These are phyloP conservation scores for Hanseniaspora uvarum DNA, from an alignment of 1,139 yeast species.

Conservation along the genomic window DNA sequence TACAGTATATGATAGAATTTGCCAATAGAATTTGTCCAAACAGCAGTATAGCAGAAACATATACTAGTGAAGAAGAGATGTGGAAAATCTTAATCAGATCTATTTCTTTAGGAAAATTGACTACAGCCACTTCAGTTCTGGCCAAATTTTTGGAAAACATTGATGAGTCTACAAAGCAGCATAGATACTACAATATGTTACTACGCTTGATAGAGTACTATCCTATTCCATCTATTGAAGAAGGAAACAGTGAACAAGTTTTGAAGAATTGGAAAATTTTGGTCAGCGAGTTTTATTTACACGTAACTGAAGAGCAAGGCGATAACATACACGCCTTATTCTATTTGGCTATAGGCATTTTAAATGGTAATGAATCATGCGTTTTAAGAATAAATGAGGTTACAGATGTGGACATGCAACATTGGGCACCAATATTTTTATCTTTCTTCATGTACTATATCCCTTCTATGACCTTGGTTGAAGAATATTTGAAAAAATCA, in stretches of 20 bases:
- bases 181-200: slow-evolving; percentile 41
- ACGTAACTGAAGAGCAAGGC: neutral
- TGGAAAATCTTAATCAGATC: slow-evolving; percentile 19
- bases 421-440: slow-evolving; percentile 11
- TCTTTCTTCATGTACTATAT: slow-evolving; percentile 53
- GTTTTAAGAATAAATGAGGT: neutral
- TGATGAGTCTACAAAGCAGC: slow-evolving; percentile 24
- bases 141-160: slow-evolving; percentile 19
- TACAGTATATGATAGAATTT: slow-evolving; percentile 1
- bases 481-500: slow-evolving; percentile 35
- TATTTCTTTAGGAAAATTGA: neutral
- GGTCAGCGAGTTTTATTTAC: slow-evolving; percentile 22
- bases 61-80: slow-evolving; percentile 21
- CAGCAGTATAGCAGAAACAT: neutral
- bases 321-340: neutral
- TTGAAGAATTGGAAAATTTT: slow-evolving; percentile 34
- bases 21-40: slow-evolving; percentile 3
- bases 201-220: slow-evolving; percentile 30
- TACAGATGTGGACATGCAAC: neutral
- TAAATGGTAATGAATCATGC: slow-evolving; percentile 9
- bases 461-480: slow-evolving; percentile 39
- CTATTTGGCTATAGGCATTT: neutral
- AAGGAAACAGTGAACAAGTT: slow-evolving; percentile 21
- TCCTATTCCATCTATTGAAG: slow-evolving; percentile 25
- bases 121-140: neutral